Evolutionary conservation across 345 rosid genomes (phyloP), one percentile per base, ranked within the genome.

Genomic region (Rhodamnia rubescens): DNA sequence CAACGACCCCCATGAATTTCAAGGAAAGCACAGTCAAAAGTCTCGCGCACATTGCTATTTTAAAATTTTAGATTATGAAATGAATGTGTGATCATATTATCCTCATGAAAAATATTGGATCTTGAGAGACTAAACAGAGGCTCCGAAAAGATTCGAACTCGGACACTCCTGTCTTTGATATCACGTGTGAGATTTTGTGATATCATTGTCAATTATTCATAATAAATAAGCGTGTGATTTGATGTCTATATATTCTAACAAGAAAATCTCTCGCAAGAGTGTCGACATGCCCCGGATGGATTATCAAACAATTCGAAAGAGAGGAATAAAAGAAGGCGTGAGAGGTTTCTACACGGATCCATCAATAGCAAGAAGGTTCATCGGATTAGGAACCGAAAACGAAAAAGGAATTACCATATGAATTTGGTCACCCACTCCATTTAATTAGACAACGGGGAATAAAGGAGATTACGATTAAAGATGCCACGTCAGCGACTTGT

Each of bases 61-160:
- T 47, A 47, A 47, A 47, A 47, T 8, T 32, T 16, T 32, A 18
- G 8, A 18, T 16, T 18, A 8, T 2, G 0, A 32, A 0, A 32
- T 32, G 4, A 10, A 16, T 1, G 21, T 6, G 13, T 32, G 1
- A 8, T 64, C 29, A 64, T 8, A 29, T 4, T 1, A 42, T 14
- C 18, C 3, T 64, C 3, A 16, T 8, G 3, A 3, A 61, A 15
- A 61, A 14, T 14, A 3, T 32, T 15, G 1, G 18, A 64, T 3
- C 4, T 13, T 5, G 0, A 42, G 0, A 18, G 20, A 22, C 5
- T 16, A 64, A 64, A 64, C 8, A 64, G 0, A 0, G 1, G 1
- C 9, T 36, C 40, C 0, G 4, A 7, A 56, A 32, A 32, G 11
- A 16, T 8, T 15, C 8, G 24, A 64, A 16, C 8, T 64, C 3